Evolutionary conservation across 1,284 basidiomycete species (phyloP), one percentile per base, ranked within the genome.

Genomic region (Prillingera fragicola): DNA sequence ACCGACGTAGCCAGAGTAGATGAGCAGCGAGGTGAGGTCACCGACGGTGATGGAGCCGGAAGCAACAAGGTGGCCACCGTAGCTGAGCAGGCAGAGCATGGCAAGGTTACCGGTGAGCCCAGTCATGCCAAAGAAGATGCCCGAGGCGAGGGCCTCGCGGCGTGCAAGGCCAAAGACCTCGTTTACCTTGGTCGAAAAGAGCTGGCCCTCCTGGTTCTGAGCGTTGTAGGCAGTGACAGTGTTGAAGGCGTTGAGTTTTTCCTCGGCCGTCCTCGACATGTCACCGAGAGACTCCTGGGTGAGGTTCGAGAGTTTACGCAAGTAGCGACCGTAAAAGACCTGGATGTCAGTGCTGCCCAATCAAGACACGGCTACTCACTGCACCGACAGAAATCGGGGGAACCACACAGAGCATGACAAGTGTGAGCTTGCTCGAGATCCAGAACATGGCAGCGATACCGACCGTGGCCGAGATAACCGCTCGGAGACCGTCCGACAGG

Each of bases 81-180:
- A 98, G 33, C 89, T 89, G 26, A 98, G 75, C 27, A 98, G 72
- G 38, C 84, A 87, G 33, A 98, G 74, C 50, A 97, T 74, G 0
- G 91, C 90, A 35, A 95, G 78, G 67, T 98, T 98, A 9, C 95
- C 95, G 39, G 90, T 90, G 79, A 92, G 87, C 0, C 91, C 91
- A 0, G 87, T 94, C 43, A 82, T 81, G 13, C 88, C 92, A 69
- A 89, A 96, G 74, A 96, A 97, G 48, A 91, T 83, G 13, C 87
- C 92, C 40, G 82, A 85, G 0, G 92, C 92, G 50, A 86, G 76
- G 0, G 94, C 90, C 72, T 98, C 94, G 61, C 84, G 87, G 54
- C 80, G 81, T 14, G 85, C 87, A 37, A 97, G 78, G 5, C 74
- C 67, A 17, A 94, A 79, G 5, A 97, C 86, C 4, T 71, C 70